Base-by-base conservation (phyloP, 768 basidiomycete species). In the Boletus barrowsii region DNA sequence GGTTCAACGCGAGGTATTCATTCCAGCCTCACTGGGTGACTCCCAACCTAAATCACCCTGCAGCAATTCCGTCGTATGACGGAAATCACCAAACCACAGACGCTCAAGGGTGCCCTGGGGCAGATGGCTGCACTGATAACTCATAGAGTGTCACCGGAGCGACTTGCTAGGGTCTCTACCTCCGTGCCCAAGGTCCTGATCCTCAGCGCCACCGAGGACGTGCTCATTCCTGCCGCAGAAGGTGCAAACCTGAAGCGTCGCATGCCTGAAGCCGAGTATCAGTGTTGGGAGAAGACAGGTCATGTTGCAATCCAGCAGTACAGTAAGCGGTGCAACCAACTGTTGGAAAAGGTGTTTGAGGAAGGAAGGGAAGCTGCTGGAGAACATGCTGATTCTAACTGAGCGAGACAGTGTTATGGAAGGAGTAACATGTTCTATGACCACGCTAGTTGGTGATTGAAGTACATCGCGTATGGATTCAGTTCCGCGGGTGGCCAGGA, bases 121-220 rank as follows among this genome's bases (percentile, higher is more conserved):
- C 92, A 93, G 67, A 83, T 88, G 81, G 75, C 73, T 14, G 88
- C 90, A 1, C 83, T 63, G 0, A 57, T 88, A 1, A 86, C 84
- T 0, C 89, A 92, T 63, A 63, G 77, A 49, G 83, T 90, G 59
- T 62, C 72, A 5, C 68, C 78, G 0, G 73, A 74, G 0, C 76
- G 79, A 5, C 74, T 87, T 18, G 68, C 70, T 13, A 64, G 55
- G 35, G 79, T 89, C 42, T 80, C 83, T 0, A 64, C 68, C 0
- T 71, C 74, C 4, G 79, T 91, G 20, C 84, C 88, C 11, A 89
- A 88, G 63, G 76, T 90, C 9, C 61, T 77, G 30, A 83, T 82
- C 35, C 62, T 90, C n/a, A 87, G 85, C 0, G 90, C 87, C 3
- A 83, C 87, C 54, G 68, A 81, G 2, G 90, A 91, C 62, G 57